Base-by-base conservation (phyloP, 257 asterid species). In the Haberlea rhodopensis region DNA sequence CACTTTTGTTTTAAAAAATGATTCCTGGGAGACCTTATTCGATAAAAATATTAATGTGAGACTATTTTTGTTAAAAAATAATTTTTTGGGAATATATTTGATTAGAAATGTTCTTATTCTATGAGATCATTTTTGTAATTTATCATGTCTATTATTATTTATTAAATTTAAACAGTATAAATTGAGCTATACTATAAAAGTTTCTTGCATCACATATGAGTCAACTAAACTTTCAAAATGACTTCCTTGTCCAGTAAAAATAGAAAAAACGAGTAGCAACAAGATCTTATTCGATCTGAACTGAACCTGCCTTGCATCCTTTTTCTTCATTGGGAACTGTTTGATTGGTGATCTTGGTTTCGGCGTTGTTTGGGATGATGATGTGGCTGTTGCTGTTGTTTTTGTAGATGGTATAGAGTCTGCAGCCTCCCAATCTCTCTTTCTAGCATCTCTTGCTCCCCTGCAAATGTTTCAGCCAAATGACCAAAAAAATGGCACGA, bases 361-460 rank as follows among this genome's bases (percentile, higher is more conserved):
- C 83, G 68, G 25, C 82, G 86, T 48, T 81, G 80, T 66, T 78
- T 80, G 54, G 73, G 61, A 45, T 73, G 65, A 34, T 73, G 67
- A 15, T 78, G 84, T 34, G 79, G 75, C 22, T 75, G 71, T 21
- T 56, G 63, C 28, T 54, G 80, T 37, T 78, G 84, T 78, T 68
- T 79, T 60, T 83, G 94, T 48, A 77, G 53, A 60, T 82, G 87
- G 61, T 56, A 77, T 60, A 83, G 34, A 60, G 82, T 57, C 66
- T 86, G 96, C 75, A 91, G 40, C 78, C 96, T 87, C 73, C 73
- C 84, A 1, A 91, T 78, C 70, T 91, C 98, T 68, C 89, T 79
- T 78, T 85, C 95, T 32, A 91, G 54, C 87, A 89, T 86, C 18
- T 85, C 98, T 71, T 89, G 96, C 77, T 89, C 96, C 87, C 88